Base-by-base conservation (phyloP, 306 rosid species). In the Hippophae gyantsensis region DNA sequence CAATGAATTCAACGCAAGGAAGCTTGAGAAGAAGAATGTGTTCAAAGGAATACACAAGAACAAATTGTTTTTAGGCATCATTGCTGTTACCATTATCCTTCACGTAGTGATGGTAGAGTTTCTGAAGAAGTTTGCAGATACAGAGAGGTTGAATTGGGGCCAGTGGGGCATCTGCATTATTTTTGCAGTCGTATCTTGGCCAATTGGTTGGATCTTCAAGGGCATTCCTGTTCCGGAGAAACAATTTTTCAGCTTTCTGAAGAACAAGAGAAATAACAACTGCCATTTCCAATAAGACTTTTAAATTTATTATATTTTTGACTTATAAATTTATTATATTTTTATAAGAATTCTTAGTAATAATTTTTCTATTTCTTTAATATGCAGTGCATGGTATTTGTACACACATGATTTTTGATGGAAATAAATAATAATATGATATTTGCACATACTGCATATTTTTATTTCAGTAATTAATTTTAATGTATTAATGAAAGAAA, bases 101-200 rank as follows among this genome's bases (percentile, higher is more conserved):
- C 81, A 76, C 32, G 64, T 71, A 7, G 43, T 71, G 54, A 67
- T 76, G 74, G 77, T 71, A 59, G 74, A 67, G 50, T 48, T 67
- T 54, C 62, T 67, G 49, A 50, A 62, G 48, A 63, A n/a, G 49
- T 71, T 76, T 40, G 71, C 74, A 1, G 50, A 72, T 9, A 63
- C 77, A 6, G 64, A 71, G 38, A 55, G 74, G 14, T 26, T 76
- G 61, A 59, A 54, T 56, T 67, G 70, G 70, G 43, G 13, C 14
- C 68, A 62, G n/a, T 67, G 77, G 81, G 68, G 54, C 8, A 54
- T 43, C 1, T 71, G 77, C 56, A 13, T 63, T 58, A 71, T 63
- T 3, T 25, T 54, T 23, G 63, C 65, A 10, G 55, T 64, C 42
- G 9, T 67, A 5, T 62, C 77, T 9, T 71, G 64, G 71, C 67